These are phyloP conservation scores for Diplocarpon rosae DNA, from an alignment of 2,329 filamentous ascomycete species.

Conservation along the genomic window DNA sequence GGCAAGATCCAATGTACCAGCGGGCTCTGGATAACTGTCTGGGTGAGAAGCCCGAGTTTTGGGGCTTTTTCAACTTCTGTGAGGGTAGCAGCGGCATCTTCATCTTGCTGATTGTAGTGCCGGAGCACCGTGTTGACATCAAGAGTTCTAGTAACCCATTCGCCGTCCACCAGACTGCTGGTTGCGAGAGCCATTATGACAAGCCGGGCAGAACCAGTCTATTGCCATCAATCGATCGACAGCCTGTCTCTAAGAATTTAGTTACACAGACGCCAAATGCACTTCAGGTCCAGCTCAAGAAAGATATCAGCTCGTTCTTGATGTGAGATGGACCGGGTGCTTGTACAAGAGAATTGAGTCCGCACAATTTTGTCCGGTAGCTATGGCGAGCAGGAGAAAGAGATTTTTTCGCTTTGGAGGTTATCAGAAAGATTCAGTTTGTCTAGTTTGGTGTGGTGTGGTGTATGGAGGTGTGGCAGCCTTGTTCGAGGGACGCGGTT, in stretches of 20 bases:
- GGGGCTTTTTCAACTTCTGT: conserved; percentile 33
- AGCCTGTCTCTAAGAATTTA: neutral
- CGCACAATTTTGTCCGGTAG: too few relatives aligned
- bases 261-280: neutral
- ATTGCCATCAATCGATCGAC: neutral
- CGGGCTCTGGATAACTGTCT: conserved; percentile 67
- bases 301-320: too few relatives aligned
- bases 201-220: neutral
- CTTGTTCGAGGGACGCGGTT: neutral
- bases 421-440: neutral
- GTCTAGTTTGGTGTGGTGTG: neutral
- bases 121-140: conserved; percentile 34
- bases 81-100: conserved; percentile 26
- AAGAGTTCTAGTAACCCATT: conserved; percentile 28
- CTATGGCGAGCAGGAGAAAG: too few relatives aligned
- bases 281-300: too few relatives aligned
- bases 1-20: conserved; percentile 67
- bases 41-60: conserved; percentile 61
- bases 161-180: conserved; percentile 25
- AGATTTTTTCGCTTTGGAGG: too few relatives aligned
- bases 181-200: conserved; percentile 24
- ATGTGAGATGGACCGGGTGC: too few relatives aligned
- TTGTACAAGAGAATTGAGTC: too few relatives aligned
- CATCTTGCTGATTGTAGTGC: conserved; percentile 25
- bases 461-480: neutral